A percentile compares a stretch with the other conserved stretches of the same genome.
These are phyloP conservation scores for Aspergillus avenaceus DNA, from an alignment of 495 filamentous ascomycete species.

Conservation along the genomic window DNA sequence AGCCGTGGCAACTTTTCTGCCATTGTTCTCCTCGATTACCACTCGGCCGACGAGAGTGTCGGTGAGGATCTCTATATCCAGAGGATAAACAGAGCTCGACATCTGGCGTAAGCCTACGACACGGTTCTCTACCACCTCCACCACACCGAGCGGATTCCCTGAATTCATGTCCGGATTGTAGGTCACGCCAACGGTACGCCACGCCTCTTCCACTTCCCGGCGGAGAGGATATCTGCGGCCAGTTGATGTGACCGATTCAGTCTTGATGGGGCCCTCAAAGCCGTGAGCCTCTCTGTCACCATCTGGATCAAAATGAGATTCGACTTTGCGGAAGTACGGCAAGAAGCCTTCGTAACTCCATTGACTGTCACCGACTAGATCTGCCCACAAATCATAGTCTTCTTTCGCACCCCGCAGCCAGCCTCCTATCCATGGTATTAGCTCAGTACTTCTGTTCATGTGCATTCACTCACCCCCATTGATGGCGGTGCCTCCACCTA, in stretches of 20 bases:
- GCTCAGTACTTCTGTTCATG: not conserved
- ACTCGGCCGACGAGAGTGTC: slow-evolving; percentile 22
- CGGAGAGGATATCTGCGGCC: slow-evolving; percentile 1
- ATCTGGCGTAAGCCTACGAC: slow-evolving; percentile 30
- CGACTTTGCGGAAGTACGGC: slow-evolving; percentile 16
- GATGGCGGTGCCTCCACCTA: not conserved
- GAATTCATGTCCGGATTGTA: slow-evolving; percentile 14
- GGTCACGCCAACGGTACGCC: not conserved
- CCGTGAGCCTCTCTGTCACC: slow-evolving; percentile 14
- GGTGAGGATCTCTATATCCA: slow-evolving; percentile 26
- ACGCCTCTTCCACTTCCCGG: not conserved
- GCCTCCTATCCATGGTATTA: not conserved
- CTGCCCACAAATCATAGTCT: slow-evolving; percentile 39
- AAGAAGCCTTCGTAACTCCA: slow-evolving; percentile 32
- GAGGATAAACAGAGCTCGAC: slow-evolving; percentile 24
- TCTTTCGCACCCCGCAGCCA: slow-evolving; percentile 31
- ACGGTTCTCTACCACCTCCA: slow-evolving; percentile 28
- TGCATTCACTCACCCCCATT: not conserved
- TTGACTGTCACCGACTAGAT: slow-evolving; percentile 22
- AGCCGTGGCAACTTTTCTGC: slow-evolving; percentile 18
- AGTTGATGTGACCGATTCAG: slow-evolving; percentile 5
- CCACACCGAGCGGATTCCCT: slow-evolving; percentile 27
- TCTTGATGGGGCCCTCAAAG: slow-evolving; percentile 21
- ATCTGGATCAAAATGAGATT: not conserved
- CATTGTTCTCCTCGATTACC: slow-evolving; percentile 14